These are phyloP conservation scores for Fraxinus baroniana DNA, from an alignment of 305 asterid species.

Conservation along the genomic window DNA sequence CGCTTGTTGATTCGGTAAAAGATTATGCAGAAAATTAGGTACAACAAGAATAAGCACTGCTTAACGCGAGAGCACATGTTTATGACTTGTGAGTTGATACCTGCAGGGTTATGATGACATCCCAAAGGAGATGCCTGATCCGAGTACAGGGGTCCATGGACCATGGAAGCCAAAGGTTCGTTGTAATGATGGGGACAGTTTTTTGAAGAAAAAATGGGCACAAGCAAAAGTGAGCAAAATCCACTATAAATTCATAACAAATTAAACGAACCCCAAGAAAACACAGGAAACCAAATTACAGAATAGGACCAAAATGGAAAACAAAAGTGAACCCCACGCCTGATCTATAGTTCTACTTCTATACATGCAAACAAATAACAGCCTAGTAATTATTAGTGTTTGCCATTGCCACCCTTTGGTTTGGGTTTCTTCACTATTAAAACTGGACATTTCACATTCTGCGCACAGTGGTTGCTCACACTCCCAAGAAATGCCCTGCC, in stretches of 20 bases:
- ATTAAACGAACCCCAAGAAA: no score
- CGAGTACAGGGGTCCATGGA: constrained; percentile 73
- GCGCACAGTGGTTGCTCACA: constrained; percentile 76
- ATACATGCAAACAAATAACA: not conserved
- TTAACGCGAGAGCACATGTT: not conserved
- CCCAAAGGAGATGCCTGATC: constrained; percentile 76
- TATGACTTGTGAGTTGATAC: not conserved
- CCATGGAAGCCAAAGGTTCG: constrained; percentile 51
- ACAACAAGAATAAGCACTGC: not conserved
- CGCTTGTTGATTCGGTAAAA: constrained; percentile 42
- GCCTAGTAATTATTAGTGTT: not conserved
- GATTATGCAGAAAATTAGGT: constrained; percentile 32
- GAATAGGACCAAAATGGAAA: not conserved
- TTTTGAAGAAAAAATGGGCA: no score
- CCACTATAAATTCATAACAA: no score
- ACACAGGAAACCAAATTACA: no score
- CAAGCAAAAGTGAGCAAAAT: no score
- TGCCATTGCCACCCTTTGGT: constrained; percentile 13
- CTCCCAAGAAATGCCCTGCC: constrained; percentile 83
- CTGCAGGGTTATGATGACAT: constrained; percentile 92
- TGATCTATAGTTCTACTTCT: not conserved
- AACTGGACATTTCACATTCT: constrained; percentile 65
- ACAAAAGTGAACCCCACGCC: not conserved
- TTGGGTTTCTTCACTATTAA: constrained; percentile 69
- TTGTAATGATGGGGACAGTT: not conserved